A percentile compares a stretch with the other conserved stretches of the same genome.
These are phyloP conservation scores for Pythium plurisporium DNA, from an alignment of 352 stramenopile genomes.

Conservation along the genomic window DNA sequence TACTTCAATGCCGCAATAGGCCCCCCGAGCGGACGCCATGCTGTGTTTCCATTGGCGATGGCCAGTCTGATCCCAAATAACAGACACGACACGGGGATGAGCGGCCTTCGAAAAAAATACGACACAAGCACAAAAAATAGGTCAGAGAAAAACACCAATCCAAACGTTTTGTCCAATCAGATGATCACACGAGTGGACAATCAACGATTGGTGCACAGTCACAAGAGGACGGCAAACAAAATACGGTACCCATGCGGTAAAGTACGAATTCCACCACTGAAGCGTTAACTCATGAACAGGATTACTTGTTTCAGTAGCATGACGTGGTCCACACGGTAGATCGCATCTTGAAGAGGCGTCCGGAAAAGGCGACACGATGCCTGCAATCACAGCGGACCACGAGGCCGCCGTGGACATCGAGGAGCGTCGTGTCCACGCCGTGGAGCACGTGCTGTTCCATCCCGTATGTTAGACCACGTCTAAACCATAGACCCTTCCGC, in stretches of 20 bases:
- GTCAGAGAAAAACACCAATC: slow-evolving; percentile 4
- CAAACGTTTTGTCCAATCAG: slow-evolving; percentile 15
- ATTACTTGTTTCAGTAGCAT: neutral
- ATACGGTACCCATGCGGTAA: neutral
- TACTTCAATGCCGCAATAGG: slow-evolving; percentile 14
- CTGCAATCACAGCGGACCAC: neutral
- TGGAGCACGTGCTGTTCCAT: slow-evolving; percentile 19
- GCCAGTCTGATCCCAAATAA: slow-evolving; percentile 13
- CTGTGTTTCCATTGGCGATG: slow-evolving; percentile 16
- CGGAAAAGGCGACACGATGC: neutral
- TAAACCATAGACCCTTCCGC: no score
- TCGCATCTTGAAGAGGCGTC: slow-evolving; percentile 8
- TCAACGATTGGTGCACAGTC: slow-evolving; percentile 5
- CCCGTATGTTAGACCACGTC: slow-evolving; percentile 14
- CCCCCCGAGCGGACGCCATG: neutral
- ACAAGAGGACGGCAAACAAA: neutral
- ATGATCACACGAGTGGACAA: slow-evolving; percentile 2
- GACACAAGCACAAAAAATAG: slow-evolving; percentile 8
- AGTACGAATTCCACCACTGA: slow-evolving; percentile 8
- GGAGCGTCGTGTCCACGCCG: slow-evolving; percentile 14
- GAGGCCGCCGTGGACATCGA: slow-evolving; percentile 13
- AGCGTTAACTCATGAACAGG: slow-evolving; percentile 6
- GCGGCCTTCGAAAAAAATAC: slow-evolving; percentile 13
- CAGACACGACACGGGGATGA: slow-evolving; percentile 2
- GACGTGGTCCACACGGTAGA: slow-evolving; percentile 7